phyloP scores from a whole-genome alignment of 257 asterid genomes.

The Cynanchum wilfordii region DNA sequence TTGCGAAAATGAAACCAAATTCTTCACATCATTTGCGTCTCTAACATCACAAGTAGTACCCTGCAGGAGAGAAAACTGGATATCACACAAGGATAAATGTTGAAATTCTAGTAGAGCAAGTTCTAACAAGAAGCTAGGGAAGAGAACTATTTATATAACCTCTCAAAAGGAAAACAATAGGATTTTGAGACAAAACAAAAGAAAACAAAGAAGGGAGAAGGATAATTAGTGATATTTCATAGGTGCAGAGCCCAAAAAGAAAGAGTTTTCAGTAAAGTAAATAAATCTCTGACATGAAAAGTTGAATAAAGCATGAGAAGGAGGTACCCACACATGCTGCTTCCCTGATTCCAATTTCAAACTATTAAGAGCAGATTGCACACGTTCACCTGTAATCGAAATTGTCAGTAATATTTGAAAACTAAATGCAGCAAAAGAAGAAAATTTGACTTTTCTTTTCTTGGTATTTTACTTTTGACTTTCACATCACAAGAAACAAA shows the following conservation, averaged over 20 bases:
- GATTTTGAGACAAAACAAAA: neutral
- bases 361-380: slow-evolving; percentile 58
- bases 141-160: neutral
- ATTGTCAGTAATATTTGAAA: neutral
- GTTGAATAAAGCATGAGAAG: slow-evolving; percentile 39
- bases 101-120: neutral
- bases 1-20: slow-evolving; percentile 72
- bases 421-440: neutral
- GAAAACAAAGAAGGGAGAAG: neutral
- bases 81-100: neutral
- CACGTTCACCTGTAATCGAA: slow-evolving; percentile 64
- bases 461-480: neutral
- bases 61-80: slow-evolving; percentile 40
- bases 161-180: neutral
- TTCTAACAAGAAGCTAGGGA: neutral
- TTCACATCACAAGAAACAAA: neutral
- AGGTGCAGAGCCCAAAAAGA: neutral
- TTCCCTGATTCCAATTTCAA: slow-evolving; percentile 71
- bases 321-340: slow-evolving; percentile 99
- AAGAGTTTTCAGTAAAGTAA: neutral
- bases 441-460: neutral
- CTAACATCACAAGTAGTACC: slow-evolving; percentile 89
- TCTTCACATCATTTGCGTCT: slow-evolving; percentile 63
- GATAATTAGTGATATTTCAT: neutral
- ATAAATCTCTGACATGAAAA: slow-evolving; percentile 2